Base-by-base conservation (phyloP, 257 asterid genomes). In the Solanum tarapatanum region DNA sequence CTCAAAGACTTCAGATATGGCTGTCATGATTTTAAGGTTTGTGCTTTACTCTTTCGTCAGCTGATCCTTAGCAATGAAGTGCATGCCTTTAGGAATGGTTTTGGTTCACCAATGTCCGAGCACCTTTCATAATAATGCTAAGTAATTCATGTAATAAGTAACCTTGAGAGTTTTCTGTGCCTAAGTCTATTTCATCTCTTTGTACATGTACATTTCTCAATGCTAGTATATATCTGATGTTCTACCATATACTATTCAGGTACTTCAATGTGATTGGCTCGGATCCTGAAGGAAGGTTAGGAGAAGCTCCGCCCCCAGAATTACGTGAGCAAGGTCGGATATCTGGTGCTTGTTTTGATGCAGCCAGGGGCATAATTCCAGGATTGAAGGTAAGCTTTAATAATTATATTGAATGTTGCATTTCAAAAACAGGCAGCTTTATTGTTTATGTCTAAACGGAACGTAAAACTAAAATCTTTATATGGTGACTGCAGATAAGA, bases 321-420 rank as follows among this genome's bases (percentile, higher is more conserved):
- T 84, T 96, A 84, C 94, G 99, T 3, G 99, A 96, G 39, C 99
- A 96, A 91, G 99, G 99, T 58, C 92, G 98, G 87, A 96, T 96
- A 88, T 96, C 99, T 3, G 99, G 99, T 35, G 99, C 99, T 89
- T 96, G 98, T 89, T 96, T 96, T 79, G 99, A 96, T 92, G 99
- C 99, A 74, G 99, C 99, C 58, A 91, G 99, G 87, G 98, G 98
- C 48, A 96, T 96, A 14, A 96, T 95, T 88, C 95, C 98, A 14
- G 98, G 98, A n/a, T 70, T 96, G 73, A 95, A 96, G 98, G 99
- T 95, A 87, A 72, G n/a, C 85, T 26, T 9, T 24, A 43, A 24
- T 24, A 41, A 21, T 11, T 77, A 36, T 37, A 37, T 37, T 41
- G 62, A 24, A 37, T 36, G 83, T n/a, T 80, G 28, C 68, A 24